Base-by-base conservation (phyloP, 441 rosid genomes). In the Bocquillonia castaneifolia region DNA sequence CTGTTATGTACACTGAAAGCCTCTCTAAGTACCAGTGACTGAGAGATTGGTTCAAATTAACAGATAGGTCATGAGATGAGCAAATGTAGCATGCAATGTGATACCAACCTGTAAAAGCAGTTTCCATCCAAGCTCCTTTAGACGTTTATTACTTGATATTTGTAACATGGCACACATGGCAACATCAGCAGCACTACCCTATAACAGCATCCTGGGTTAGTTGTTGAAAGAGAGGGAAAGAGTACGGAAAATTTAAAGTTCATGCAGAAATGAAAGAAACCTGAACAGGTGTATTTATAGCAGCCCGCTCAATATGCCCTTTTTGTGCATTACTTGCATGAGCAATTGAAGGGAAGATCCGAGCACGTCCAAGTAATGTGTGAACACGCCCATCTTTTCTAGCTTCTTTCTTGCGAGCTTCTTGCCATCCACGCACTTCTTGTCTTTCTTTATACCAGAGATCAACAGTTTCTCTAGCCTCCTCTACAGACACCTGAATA, bases 171-270 rank as follows among this genome's bases (percentile, higher is more conserved):
- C 99, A 62, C 97, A 90, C 96, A 90, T 94, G 63, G 97, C 99
- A 68, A 94, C 96, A 79, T 94, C 97, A 72, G 99, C 99, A 34
- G 99, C 98, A 83, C 98, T 92, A 74, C 99, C 97, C 99, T 93
- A 89, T 72, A 67, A 28, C 51, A 61, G 60, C 32, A 56, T 71
- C 29, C 58, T 32, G 45, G 42, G 65, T 63, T n/a, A 62, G 71
- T 65, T 17, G 77, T 52, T 37, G 63, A 45, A 58, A 31, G 56
- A 54, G 68, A 44, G 72, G 48, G 22, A 39, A 60, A 36, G 40
- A 28, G 40, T 18, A 29, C 39, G 63, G n/a, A 39, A 44, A 64
- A 37, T 59, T 18, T 12, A 36, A 52, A 67, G 0, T 63, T 67
- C 29, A 40, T 26, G 64, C n/a, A 34, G 68, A 59, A 70, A 69